Conservation (phyloP, 768 basidiomycete species). For the Hypsizygus marmoreus region DNA sequence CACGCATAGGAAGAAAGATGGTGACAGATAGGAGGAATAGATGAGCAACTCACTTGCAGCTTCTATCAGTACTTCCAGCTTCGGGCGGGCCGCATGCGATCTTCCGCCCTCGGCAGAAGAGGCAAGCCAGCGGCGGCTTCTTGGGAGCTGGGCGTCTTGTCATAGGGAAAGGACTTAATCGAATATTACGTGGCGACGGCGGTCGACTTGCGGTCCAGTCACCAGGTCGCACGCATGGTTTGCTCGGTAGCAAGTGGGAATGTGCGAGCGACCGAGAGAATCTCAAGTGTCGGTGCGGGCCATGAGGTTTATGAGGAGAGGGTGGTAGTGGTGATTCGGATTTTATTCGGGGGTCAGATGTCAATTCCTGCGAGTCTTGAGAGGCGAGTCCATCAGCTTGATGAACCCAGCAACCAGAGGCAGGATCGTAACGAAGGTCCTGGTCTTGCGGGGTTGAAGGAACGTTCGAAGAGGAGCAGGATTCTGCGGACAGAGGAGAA, state of each 20-base stretch:
- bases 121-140: conserved; percentile 64
- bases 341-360: background rate
- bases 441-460: conserved; percentile 2
- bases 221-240: conserved; percentile 4
- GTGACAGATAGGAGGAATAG: conserved; percentile 9
- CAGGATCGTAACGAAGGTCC: too few relatives aligned
- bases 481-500: conserved; percentile 10
- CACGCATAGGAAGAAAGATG: conserved; percentile 4
- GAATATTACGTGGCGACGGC: conserved; percentile 20
- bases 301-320: background rate
- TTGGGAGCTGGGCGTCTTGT: conserved; percentile 38
- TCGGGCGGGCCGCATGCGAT: conserved; percentile 67
- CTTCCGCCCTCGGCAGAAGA: conserved; percentile 68
- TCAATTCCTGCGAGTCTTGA: background rate
- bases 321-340: background rate
- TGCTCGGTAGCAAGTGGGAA: conserved; percentile 3
- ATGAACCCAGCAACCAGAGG: too few relatives aligned
- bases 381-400: too few relatives aligned
- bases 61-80: conserved; percentile 52
- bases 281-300: too few relatives aligned
- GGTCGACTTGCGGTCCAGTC: conserved; percentile 17
- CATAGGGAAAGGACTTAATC: conserved; percentile 27
- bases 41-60: conserved; percentile 64
- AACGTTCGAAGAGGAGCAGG: conserved; percentile 5
- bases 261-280: background rate